Percentiles rank a stretch among this genome's conserved stretches.
phyloP scores from a whole-genome alignment of 305 asterid genomes.

The Fraxinus platypoda region DNA sequence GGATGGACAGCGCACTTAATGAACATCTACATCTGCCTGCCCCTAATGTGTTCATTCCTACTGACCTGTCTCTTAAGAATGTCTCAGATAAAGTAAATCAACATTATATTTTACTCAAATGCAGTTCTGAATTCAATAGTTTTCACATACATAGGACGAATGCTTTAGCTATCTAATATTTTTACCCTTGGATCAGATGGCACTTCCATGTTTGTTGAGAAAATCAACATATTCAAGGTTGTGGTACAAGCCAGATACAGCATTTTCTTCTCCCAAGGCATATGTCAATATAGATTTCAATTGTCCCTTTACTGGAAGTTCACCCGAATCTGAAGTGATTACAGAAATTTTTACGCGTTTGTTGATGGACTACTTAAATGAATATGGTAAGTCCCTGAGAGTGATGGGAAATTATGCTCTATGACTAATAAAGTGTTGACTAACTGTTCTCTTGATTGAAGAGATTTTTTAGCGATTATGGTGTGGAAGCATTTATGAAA shows the following conservation, averaged over 20 bases:
- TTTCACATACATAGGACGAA: slow-evolving; percentile 8
- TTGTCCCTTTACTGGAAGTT: slow-evolving; percentile 79
- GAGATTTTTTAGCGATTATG: neutral
- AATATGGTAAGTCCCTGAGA: slow-evolving; percentile 63
- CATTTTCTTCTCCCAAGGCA: slow-evolving; percentile 88
- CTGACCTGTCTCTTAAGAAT: slow-evolving; percentile 76
- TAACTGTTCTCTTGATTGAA: slow-evolving; percentile 7
- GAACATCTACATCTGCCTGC: slow-evolving; percentile 73
- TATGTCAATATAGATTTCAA: slow-evolving; percentile 76
- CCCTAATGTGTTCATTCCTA: slow-evolving; percentile 79
- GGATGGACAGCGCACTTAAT: slow-evolving; percentile 63
- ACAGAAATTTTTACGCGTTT: slow-evolving; percentile 81
- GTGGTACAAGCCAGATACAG: slow-evolving; percentile 94
- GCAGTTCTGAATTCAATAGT: slow-evolving; percentile 13
- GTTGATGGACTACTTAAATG: slow-evolving; percentile 93
- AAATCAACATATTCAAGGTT: slow-evolving; percentile 76
- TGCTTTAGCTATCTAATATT: slow-evolving; percentile 28
- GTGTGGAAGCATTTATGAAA: too few species aligned
- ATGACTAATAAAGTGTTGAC: neutral
- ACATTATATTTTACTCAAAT: slow-evolving; percentile 20
- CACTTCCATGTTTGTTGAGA: slow-evolving; percentile 65
- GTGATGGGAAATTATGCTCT: slow-evolving; percentile 19
- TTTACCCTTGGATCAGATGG: slow-evolving; percentile 50
- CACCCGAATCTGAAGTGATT: slow-evolving; percentile 84
- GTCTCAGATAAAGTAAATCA: slow-evolving; percentile 54